These are phyloP conservation scores for Leishmania tarentolae DNA, from an alignment of 208 protist species.

Conservation along the genomic window DNA sequence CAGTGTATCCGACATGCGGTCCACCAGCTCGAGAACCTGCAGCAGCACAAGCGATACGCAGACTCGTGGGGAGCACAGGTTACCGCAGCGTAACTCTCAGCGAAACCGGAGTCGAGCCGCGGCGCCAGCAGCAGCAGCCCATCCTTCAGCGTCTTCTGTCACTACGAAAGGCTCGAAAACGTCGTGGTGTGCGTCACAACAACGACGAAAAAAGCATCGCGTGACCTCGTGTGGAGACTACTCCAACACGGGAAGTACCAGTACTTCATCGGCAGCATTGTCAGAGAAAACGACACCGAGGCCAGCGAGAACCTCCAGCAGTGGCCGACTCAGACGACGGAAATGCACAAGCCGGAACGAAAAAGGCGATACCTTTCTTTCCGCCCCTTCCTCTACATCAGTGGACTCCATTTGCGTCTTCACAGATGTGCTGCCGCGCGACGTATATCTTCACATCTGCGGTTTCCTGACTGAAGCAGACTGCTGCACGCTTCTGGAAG, in stretches of 20 bases:
- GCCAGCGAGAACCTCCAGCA: neutral
- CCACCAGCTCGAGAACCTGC: neutral
- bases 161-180: neutral
- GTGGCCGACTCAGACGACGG: neutral
- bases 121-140: neutral
- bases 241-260: neutral
- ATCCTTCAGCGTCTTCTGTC: neutral
- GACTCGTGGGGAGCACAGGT: neutral
- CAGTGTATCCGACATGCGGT: slow-evolving; percentile 1
- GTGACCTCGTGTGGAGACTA: neutral
- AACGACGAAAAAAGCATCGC: neutral
- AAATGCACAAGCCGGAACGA: neutral
- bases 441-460: slow-evolving; percentile 57
- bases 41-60: neutral
- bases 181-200: neutral
- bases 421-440: slow-evolving; percentile 44
- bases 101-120: neutral
- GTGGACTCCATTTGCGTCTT: slow-evolving; percentile 13
- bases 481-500: slow-evolving; percentile 64
- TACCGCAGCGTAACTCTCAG: neutral
- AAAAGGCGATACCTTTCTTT: slow-evolving; percentile 7
- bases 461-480: slow-evolving; percentile 53
- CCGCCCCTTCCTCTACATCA: slow-evolving; percentile 6
- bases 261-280: slow-evolving; percentile 1
- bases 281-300: neutral